Evolutionary conservation across 129 eudicot genomes (phyloP).

Genomic region (Gnaphalium uliginosum): DNA sequence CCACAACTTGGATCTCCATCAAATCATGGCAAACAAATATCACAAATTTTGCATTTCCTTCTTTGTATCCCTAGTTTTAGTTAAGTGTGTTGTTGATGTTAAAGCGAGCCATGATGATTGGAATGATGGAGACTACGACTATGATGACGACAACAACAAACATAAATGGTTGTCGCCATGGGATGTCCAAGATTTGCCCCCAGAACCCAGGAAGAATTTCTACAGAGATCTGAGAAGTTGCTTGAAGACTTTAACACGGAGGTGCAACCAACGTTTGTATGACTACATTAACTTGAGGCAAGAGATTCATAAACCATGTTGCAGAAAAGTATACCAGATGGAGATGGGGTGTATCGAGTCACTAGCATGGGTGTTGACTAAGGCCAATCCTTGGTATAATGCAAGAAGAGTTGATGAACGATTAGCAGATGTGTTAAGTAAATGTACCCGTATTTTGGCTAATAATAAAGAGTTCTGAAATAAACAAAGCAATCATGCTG

Average conservation of each 20-base stretch:
- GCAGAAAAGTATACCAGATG: constrained; percentile 27
- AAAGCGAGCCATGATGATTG: not conserved
- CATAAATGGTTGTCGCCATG: constrained; percentile 26
- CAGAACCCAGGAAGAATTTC: constrained; percentile 25
- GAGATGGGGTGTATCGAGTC: constrained; percentile 28
- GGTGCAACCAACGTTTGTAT: constrained; percentile 31
- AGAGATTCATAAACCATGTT: constrained; percentile 23
- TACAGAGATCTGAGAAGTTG: constrained; percentile 28
- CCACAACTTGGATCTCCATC: constrained; percentile 12
- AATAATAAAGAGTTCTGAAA: not conserved
- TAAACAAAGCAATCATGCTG: not conserved
- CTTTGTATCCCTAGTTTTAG: constrained; percentile 22
- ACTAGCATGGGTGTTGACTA: constrained; percentile 27
- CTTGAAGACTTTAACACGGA: constrained; percentile 22
- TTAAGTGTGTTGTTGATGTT: not conserved
- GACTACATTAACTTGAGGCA: constrained; percentile 5
- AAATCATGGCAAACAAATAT: constrained; percentile 17
- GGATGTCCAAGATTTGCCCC: constrained; percentile 26
- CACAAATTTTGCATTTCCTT: constrained; percentile 16
- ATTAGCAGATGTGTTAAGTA: constrained; percentile 6
- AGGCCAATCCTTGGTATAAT: not conserved
- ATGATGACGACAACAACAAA: not conserved
- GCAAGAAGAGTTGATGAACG: constrained; percentile 13
- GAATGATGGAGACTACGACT: constrained; percentile 12
- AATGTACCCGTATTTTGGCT: not conserved